Base-by-base conservation (phyloP, 176 grass and related monocot species). In the Zea mays region DNA sequence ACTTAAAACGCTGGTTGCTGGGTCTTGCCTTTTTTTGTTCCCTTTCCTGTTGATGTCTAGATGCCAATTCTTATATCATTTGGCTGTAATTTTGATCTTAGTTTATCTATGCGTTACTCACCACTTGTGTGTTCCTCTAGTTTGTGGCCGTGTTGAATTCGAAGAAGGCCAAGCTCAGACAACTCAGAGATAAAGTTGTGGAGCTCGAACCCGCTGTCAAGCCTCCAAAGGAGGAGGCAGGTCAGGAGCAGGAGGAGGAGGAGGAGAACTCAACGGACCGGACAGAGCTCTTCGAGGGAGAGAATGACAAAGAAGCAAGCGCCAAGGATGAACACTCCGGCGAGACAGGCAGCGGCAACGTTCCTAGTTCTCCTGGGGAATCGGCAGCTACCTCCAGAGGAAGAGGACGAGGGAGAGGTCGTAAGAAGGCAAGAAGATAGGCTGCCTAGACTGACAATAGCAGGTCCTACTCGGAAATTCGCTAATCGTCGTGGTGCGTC, bases 71-170 rank as follows among this genome's bases (percentile, higher is more conserved):
- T 73, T 39, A 46, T 0, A 19, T n/a, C 17, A 20, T 41, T 84
- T 39, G 39, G 33, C 80, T 70, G 0, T 62, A 33, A 42, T 59
- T 65, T 37, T 65, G 40, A 52, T 40, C 21, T 75, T 48, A 13
- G 8, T 51, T 1, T 68, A 42, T 10, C 35, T 75, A 12, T 61
- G 42, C 9, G 1, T 3, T 47, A 75, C 81, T 88, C 10, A 66
- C 84, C 6, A 57, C 57, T 44, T 55, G 62, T 45, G 10, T 38
- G 11, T 82, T 48, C 11, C 44, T 88, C 66, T 83, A 95, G 96
- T 99, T 99, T 80, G 92, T 93, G 19, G 90, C 81, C 47, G 79
- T 92, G 42, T 69, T 99, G 20, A 95, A 95, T 79, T 95, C 96
- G 2, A 99, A 99, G 89, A 95, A 99, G 80, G 67, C 81, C 83